Percentiles rank a stretch among this genome's conserved stretches.
These are phyloP conservation scores for Lactuca sativa DNA, from an alignment of 129 eudicot genomes.

Conservation along the genomic window DNA sequence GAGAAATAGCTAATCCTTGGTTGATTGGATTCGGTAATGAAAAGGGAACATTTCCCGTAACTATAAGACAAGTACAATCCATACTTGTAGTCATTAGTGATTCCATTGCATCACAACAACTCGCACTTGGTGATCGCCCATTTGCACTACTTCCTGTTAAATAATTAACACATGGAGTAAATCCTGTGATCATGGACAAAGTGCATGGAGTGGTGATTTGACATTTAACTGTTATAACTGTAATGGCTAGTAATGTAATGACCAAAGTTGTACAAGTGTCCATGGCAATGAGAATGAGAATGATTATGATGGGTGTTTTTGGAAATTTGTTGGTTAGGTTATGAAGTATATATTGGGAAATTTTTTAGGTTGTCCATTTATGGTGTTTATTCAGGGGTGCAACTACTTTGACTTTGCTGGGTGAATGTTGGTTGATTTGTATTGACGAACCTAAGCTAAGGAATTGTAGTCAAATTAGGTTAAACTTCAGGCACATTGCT, in stretches of 20 bases:
- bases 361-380: background rate
- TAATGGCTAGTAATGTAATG: background rate
- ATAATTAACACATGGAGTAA: conserved; percentile 65
- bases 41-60: conserved; percentile 57
- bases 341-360: background rate
- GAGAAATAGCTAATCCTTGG: conserved; percentile 46
- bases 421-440: conserved; percentile 18
- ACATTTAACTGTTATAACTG: conserved; percentile 30
- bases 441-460: conserved; percentile 3
- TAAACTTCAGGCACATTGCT: conserved; percentile 8
- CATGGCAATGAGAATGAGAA: background rate
- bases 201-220: conserved; percentile 62
- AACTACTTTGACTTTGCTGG: conserved; percentile 49
- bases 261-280: background rate
- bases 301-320: background rate
- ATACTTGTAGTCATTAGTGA: conserved; percentile 39
- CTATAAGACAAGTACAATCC: conserved; percentile 60
- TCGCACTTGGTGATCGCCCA: conserved; percentile 46
- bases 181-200: conserved; percentile 42
- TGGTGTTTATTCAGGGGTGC: conserved; percentile 8
- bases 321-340: background rate
- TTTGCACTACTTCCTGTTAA: conserved; percentile 52
- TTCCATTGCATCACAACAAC: conserved; percentile 49
- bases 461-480: background rate
- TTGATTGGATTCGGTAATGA: conserved; percentile 39